Evolutionary conservation across 1,139 yeast genomes (phyloP).

Genomic region (Suhomyces wounanorum): DNA sequence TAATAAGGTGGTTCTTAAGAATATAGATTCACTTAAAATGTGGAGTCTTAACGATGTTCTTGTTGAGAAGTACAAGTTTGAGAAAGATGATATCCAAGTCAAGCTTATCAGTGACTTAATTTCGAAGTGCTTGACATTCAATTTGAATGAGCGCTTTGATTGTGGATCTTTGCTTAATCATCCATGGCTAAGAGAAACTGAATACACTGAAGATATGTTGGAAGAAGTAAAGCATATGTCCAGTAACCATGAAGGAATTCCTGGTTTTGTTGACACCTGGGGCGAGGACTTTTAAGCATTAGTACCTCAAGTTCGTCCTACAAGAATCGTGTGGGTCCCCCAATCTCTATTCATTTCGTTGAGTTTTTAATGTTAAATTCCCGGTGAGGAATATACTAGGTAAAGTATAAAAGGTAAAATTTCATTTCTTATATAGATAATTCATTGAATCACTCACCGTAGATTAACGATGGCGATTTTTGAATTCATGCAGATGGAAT

Average conservation of each 20-base stretch:
- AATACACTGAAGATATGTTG: conserved; percentile 49
- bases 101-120: conserved; percentile 43
- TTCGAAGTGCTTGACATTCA: conserved; percentile 66
- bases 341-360: conserved; percentile 4
- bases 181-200: conserved; percentile 57
- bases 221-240: conserved; percentile 29
- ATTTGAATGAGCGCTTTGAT: conserved; percentile 56
- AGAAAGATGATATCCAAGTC: conserved; percentile 21
- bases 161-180: conserved; percentile 50
- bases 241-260: conserved; percentile 22
- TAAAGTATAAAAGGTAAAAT: background rate
- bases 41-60: conserved; percentile 72
- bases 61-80: conserved; percentile 69
- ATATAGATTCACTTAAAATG: conserved; percentile 63
- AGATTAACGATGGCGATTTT: background rate
- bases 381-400: conserved; percentile 4
- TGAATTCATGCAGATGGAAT: conserved; percentile 11
- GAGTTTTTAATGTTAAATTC: background rate
- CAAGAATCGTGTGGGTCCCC: background rate
- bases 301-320: background rate
- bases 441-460: background rate
- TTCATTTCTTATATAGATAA: conserved; percentile 10
- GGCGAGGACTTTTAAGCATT: conserved; percentile 15
- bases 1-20: conserved; percentile 51
- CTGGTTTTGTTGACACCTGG: conserved; percentile 31